A percentile compares a stretch with the other conserved stretches of the same genome.
phyloP scores from a whole-genome alignment of 768 basidiomycete species.

The Gloeopeniophorella convolvens region DNA sequence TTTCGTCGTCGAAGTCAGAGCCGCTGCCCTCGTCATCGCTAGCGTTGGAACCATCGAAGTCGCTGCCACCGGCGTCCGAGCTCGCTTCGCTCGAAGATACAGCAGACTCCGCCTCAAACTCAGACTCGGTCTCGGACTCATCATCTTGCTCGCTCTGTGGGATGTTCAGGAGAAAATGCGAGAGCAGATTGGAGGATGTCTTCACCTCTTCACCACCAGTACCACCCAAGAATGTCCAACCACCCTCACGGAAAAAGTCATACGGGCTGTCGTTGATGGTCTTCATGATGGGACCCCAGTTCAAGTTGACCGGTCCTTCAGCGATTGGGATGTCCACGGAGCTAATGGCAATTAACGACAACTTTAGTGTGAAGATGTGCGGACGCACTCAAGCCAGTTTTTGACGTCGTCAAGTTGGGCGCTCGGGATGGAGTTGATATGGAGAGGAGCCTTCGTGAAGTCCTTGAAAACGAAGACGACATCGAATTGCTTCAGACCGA shows the following conservation, averaged over 20 bases:
- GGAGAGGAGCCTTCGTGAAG: constrained; percentile 85
- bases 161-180: neutral
- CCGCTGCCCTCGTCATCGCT: constrained; percentile 56
- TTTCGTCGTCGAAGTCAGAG: constrained; percentile 59
- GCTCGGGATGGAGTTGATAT: constrained; percentile 94
- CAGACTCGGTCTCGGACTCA: constrained; percentile 63
- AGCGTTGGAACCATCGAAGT: constrained; percentile 44
- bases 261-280: constrained; percentile 94
- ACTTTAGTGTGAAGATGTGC: neutral
- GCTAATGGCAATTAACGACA: constrained; percentile 35
- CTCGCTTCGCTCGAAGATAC: constrained; percentile 33
- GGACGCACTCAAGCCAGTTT: constrained; percentile 93
- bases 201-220: constrained; percentile 59
- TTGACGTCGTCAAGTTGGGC: constrained; percentile 93
- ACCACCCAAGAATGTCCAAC: constrained; percentile 87
- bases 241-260: constrained; percentile 94
- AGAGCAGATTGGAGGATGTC: constrained; percentile 5
- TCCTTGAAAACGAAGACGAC: constrained; percentile 96
- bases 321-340: constrained; percentile 96
- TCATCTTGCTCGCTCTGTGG: constrained; percentile 51
- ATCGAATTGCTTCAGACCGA: constrained; percentile 94
- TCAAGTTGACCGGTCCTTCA: constrained; percentile 94
- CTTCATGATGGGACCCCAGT: constrained; percentile 99
- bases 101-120: constrained; percentile 39
- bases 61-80: constrained; percentile 44